Conservation (phyloP, 169 alveolate species). For the Plasmodium coatneyi region DNA sequence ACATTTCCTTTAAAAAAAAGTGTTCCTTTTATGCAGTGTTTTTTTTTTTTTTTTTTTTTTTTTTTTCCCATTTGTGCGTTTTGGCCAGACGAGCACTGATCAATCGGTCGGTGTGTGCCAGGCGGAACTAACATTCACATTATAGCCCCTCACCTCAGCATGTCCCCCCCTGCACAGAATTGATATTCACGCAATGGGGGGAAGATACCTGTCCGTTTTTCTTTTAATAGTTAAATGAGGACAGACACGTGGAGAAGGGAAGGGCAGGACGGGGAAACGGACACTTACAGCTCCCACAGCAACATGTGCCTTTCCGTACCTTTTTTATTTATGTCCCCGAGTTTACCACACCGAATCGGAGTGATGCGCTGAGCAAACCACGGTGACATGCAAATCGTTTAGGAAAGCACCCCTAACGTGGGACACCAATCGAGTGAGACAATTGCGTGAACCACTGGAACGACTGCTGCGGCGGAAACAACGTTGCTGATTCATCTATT, state of each 20-base stretch:
- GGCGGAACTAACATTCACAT: neutral
- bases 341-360: neutral
- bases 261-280: neutral
- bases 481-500: neutral
- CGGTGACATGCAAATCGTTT: neutral
- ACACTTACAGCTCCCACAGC: neutral
- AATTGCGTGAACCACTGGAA: neutral
- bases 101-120: neutral
- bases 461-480: neutral
- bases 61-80: conserved; percentile 28
- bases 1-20: neutral
- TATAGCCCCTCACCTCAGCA: neutral
- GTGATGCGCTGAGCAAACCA: neutral
- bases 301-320: neutral
- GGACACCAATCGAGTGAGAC: neutral
- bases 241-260: neutral
- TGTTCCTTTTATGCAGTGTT: conserved; percentile 6
- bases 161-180: neutral
- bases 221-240: neutral
- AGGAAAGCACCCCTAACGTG: neutral
- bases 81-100: neutral
- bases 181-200: neutral
- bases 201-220: neutral
- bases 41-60: conserved; percentile 10
- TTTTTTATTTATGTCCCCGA: neutral